Base-by-base conservation (phyloP, 202 grass and related monocot species). In the Musa balbisiana region DNA sequence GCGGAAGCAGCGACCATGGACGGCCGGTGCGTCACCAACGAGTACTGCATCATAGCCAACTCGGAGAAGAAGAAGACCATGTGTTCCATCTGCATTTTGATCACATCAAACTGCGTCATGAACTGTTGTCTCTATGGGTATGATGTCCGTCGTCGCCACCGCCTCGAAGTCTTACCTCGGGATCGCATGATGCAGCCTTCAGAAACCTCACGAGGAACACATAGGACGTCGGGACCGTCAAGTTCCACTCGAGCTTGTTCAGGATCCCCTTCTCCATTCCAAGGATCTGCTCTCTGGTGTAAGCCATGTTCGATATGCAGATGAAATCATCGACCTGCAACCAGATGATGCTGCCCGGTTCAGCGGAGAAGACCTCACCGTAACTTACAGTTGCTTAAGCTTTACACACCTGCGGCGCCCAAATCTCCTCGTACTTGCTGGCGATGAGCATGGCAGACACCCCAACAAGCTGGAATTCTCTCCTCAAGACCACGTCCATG, bases 361-460 rank as follows among this genome's bases (percentile, higher is more conserved):
- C 15, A 1, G 14, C 13, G 6, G n/a, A 64, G 5, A 64, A 64
- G 10, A 64, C 2, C 19, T 43, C 4, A 43, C 33, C 3, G 0
- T 8, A 43, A 43, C 33, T 43, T 43, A 43, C 33, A 43, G 0
- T 43, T 1, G 33, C 33, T 43, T 5, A 43, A 6, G 4, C 33
- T 43, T 43, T 53, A 21, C 27, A 25, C 13, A 93, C 88, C 86
- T 84, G 85, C 0, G 88, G 94, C 29, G 91, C 86, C 91, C 94
- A 93, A 1, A 94, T 84, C 62, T 98, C 94, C 72, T 98, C 90
- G 2, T 98, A 98, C 13, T 98, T 98, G 85, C 81, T 81, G 2
- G 91, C 81, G 27, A 98, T 98, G 2, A 98, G 72, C 83, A 98
- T 85, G 2, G 94, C 82, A 0, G 84, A 86, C 1, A 90, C 69